A percentile compares a stretch with the other conserved stretches of the same genome.
These are phyloP conservation scores for Coccomyxa sp. DNA, from an alignment of 139 green algal species.

Conservation along the genomic window DNA sequence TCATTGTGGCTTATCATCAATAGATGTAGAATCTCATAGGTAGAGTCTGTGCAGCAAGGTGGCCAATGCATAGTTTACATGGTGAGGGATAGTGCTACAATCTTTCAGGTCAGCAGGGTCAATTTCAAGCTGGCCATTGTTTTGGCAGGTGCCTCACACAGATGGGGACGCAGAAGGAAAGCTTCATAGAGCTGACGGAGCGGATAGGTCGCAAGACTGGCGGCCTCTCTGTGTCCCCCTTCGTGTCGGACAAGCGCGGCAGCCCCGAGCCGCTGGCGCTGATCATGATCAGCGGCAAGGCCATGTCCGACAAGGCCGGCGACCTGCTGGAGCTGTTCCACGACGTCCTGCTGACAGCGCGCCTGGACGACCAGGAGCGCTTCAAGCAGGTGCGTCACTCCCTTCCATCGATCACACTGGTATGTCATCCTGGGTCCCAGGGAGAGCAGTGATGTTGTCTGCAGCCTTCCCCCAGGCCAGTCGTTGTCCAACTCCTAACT, in stretches of 20 bases:
- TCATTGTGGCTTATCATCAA: too few relatives aligned
- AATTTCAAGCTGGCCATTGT: too few relatives aligned
- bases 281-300: constrained; percentile 88
- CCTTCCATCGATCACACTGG: neutral
- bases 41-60: too few relatives aligned
- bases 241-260: constrained; percentile 59
- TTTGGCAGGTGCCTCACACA: constrained; percentile 64
- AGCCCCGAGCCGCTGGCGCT: constrained; percentile 65
- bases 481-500: too few relatives aligned
- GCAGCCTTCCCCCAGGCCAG: too few relatives aligned
- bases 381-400: constrained; percentile 69
- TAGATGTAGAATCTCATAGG: too few relatives aligned
- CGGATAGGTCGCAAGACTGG: constrained; percentile 96
- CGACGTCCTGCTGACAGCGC: constrained; percentile 76
- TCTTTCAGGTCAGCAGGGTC: too few relatives aligned
- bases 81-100: too few relatives aligned
- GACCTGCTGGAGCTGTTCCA: constrained; percentile 86
- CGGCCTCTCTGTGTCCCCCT: constrained; percentile 86
- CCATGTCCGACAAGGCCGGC: constrained; percentile 78
- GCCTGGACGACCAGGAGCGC: constrained; percentile 83
- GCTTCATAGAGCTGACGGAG: constrained; percentile 93
- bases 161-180: constrained; percentile 87
- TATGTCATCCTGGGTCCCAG: neutral
- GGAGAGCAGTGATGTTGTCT: too few relatives aligned
- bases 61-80: too few relatives aligned